A percentile compares a stretch with the other conserved stretches of the same genome.
Evolutionary conservation across 768 basidiomycete genomes (phyloP).

Genomic region (Amanita fuliginea): DNA sequence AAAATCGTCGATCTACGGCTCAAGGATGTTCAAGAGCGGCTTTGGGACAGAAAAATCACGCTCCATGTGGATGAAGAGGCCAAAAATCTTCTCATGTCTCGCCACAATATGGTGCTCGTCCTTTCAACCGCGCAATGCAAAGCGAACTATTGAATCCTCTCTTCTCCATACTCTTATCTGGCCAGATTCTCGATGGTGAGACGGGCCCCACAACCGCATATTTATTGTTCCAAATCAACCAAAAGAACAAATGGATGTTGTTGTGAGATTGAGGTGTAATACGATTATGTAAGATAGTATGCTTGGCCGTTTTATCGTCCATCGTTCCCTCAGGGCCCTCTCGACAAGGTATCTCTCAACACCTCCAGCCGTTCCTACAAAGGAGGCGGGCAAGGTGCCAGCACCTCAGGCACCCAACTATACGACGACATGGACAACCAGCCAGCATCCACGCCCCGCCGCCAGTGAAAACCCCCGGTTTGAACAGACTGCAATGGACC

Average conservation of each 20-base stretch:
- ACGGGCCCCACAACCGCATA: constrained; percentile 72
- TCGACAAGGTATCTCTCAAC: constrained; percentile 18
- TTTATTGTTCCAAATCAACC: constrained; percentile 63
- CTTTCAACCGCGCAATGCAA: constrained; percentile 86
- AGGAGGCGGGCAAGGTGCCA: constrained; percentile 19
- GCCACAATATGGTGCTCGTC: constrained; percentile 81
- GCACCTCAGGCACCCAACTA: constrained; percentile 76
- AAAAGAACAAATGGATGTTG: constrained; percentile 45
- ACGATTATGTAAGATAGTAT: constrained; percentile 12
- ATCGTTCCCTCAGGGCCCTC: constrained; percentile 17
- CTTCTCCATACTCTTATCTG: constrained; percentile 75
- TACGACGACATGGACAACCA: constrained; percentile 75
- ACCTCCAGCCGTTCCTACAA: constrained; percentile 12
- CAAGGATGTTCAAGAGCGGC: constrained; percentile 73
- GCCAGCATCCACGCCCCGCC: constrained; percentile 60
- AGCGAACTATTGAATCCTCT: constrained; percentile 88
- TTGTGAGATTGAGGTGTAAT: too few relatives aligned
- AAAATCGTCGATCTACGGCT: constrained; percentile 87
- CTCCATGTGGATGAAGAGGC: constrained; percentile 68
- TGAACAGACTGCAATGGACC: constrained; percentile 80
- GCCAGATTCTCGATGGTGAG: constrained; percentile 80
- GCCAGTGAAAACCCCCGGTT: constrained; percentile 65
- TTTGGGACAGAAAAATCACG: constrained; percentile 69
- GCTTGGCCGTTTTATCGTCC: constrained; percentile 28
- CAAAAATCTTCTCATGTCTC: constrained; percentile 71